Percentiles rank a stretch among this genome's conserved stretches.
Evolutionary conservation across 306 rosid genomes (phyloP).

Genomic region (Pyrus bretschneideri): DNA sequence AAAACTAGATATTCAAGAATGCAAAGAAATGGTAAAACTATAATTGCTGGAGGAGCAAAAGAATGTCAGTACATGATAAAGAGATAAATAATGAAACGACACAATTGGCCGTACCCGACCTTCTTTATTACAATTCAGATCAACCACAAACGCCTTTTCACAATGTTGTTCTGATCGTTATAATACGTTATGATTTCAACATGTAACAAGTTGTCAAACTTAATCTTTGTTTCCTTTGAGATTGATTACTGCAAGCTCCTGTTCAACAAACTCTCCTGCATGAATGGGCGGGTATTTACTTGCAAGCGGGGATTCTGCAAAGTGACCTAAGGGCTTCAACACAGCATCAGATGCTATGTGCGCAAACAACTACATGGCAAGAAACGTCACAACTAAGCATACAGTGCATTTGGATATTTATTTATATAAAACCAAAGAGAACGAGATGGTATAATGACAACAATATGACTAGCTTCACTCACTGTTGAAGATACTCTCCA

Average conservation of each 20-base stretch:
- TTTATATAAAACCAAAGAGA: neutral
- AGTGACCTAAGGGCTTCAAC: constrained; percentile 85
- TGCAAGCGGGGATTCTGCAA: constrained; percentile 50
- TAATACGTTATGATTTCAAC: neutral
- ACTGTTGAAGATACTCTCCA: constrained; percentile 98
- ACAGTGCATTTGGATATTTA: neutral
- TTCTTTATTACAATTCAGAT: neutral
- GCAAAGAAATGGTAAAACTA: neutral
- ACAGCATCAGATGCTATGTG: constrained; percentile 92
- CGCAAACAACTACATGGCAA: constrained; percentile 61
- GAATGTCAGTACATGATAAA: neutral
- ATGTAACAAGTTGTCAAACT: constrained; percentile 9
- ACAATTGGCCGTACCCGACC: neutral
- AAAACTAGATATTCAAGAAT: neutral
- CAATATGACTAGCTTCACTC: constrained; percentile 23
- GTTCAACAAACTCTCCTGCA: constrained; percentile 91
- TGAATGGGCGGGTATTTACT: constrained; percentile 53
- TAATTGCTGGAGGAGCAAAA: neutral
- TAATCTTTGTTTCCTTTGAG: constrained; percentile 60
- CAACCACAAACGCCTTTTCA: constrained; percentile 4
- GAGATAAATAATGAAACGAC: neutral
- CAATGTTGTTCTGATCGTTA: neutral
- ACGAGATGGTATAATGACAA: neutral
- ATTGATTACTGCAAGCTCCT: constrained; percentile 88
- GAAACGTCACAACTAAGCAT: constrained; percentile 18